These are phyloP conservation scores for Leccinum imitatum DNA, from an alignment of 768 basidiomycete species.

Conservation along the genomic window DNA sequence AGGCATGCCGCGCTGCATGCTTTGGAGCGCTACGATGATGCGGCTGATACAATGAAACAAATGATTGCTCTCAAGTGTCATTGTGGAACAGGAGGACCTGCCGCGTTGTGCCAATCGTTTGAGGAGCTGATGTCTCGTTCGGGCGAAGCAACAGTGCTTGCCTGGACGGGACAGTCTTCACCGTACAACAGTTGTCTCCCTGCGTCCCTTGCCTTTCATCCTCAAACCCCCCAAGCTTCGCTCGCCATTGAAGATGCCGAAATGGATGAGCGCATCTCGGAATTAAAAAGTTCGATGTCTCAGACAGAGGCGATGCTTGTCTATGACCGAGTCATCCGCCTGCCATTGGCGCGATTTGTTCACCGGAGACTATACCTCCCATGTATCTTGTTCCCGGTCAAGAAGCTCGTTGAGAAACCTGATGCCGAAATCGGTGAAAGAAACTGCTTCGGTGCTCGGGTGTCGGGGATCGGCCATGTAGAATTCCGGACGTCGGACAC, in stretches of 20 bases:
- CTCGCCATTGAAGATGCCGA: not conserved
- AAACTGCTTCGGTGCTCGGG: too few relatives aligned
- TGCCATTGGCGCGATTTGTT: too few relatives aligned
- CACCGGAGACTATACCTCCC: too few relatives aligned
- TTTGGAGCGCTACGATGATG: constrained; percentile 2
- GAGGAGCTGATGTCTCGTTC: constrained; percentile 7
- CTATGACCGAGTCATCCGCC: too few relatives aligned
- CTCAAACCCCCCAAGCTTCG: not conserved
- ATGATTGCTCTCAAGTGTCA: not conserved
- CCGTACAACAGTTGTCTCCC: constrained; percentile 18
- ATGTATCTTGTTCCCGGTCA: too few relatives aligned
- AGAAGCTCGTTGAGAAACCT: too few relatives aligned
- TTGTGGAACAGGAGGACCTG: not conserved
- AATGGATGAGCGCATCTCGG: not conserved
- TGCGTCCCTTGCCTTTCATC: not conserved
- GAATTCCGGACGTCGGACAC: too few relatives aligned
- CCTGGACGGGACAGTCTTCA: constrained; percentile 13
- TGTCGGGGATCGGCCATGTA: too few relatives aligned
- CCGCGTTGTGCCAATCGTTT: not conserved
- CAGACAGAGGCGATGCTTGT: too few relatives aligned
- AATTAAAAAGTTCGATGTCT: too few relatives aligned
- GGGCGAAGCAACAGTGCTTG: not conserved
- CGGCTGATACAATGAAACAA: not conserved
- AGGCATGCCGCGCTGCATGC: constrained; percentile 2
- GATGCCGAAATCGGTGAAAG: too few relatives aligned